Evolutionary conservation across 2,329 filamentous ascomycete genomes (phyloP).

Genomic region (Metarhizium album): DNA sequence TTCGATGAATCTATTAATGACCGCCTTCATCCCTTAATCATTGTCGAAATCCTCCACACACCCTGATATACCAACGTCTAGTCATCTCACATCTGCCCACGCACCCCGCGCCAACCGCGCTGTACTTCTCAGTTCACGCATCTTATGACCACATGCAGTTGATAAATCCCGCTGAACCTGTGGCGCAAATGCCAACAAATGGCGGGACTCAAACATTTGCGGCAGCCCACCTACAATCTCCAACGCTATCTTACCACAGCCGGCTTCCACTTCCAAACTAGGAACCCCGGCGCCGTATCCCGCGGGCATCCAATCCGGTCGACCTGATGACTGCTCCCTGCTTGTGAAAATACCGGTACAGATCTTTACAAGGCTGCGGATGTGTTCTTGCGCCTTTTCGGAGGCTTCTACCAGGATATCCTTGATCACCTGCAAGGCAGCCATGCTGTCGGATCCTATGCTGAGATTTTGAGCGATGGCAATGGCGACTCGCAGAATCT

Average conservation of each 20-base stretch:
- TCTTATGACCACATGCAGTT: constrained; percentile 40
- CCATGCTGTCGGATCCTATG: constrained; percentile 31
- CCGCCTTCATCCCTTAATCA: not conserved
- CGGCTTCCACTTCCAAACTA: constrained; percentile 15
- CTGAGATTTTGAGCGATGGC: constrained; percentile 32
- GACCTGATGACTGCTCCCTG: constrained; percentile 15
- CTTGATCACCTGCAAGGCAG: constrained; percentile 37
- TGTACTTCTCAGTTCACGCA: constrained; percentile 39
- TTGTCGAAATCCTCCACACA: not conserved
- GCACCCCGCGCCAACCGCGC: constrained; percentile 37
- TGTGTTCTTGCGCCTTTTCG: constrained; percentile 33
- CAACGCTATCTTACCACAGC: constrained; percentile 36
- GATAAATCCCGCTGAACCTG: constrained; percentile 36
- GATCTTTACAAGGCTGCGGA: constrained; percentile 37
- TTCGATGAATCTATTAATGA: not conserved
- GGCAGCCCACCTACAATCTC: constrained; percentile 38
- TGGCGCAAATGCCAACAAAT: constrained; percentile 33
- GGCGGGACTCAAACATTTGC: constrained; percentile 34
- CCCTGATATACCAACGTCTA: constrained; percentile 2
- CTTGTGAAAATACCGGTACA: constrained; percentile 28
- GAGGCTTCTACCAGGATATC: constrained; percentile 36
- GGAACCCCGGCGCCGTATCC: constrained; percentile 11
- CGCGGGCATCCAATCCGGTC: constrained; percentile 20
- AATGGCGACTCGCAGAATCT: constrained; percentile 38
- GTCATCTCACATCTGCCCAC: constrained; percentile 35